Evolutionary conservation across 768 basidiomycete genomes (phyloP).

Genomic region (Suillus sp.): DNA sequence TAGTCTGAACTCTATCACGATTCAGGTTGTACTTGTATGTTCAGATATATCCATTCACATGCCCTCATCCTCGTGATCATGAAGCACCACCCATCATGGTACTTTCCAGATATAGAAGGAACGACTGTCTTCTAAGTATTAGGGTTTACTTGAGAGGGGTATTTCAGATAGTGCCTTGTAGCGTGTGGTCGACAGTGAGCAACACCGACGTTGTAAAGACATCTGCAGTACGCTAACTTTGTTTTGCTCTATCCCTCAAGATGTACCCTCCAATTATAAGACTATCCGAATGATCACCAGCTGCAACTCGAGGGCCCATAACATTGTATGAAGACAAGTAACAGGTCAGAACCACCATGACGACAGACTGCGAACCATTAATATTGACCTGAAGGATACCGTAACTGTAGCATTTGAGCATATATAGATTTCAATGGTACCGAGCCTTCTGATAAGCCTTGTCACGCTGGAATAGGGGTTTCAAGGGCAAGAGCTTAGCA

Average conservation of each 20-base stretch:
- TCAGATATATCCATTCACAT: slow-evolving; percentile 1
- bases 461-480: too few relatives aligned
- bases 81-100: not conserved
- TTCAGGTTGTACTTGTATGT: slow-evolving; percentile 26
- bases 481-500: too few relatives aligned
- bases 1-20: slow-evolving; percentile 14
- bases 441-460: not conserved
- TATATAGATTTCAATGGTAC: too few relatives aligned
- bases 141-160: not conserved
- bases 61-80: not conserved
- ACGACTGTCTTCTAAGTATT: not conserved
- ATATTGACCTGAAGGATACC: not conserved
- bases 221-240: not conserved
- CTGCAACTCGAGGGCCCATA: not conserved
- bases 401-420: too few relatives aligned
- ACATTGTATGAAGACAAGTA: not conserved
- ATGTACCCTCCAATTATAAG: not conserved
- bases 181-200: not conserved
- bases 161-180: not conserved
- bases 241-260: too few relatives aligned
- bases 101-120: not conserved
- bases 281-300: not conserved
- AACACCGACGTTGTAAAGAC: not conserved
- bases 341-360: not conserved
- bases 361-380: not conserved